Evolutionary conservation across 2,329 filamentous ascomycete genomes (phyloP).

Genomic region (Ramularia endophylla): DNA sequence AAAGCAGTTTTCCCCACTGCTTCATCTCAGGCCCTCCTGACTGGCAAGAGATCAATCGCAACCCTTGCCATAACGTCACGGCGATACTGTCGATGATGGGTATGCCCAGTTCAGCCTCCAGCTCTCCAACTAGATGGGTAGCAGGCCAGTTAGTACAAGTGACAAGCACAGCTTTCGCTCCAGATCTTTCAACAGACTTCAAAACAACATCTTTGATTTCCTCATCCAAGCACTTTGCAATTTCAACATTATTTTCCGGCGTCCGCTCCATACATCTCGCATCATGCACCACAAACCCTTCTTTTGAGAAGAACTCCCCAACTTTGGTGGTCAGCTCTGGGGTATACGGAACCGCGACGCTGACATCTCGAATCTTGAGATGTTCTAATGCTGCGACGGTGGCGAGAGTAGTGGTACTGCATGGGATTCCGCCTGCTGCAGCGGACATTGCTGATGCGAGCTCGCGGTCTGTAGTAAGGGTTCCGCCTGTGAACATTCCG

Average conservation of each 20-base stretch:
- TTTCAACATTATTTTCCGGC: slow-evolving; percentile 16
- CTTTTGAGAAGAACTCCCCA: slow-evolving; percentile 12
- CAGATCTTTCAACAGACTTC: slow-evolving; percentile 18
- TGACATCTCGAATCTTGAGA: slow-evolving; percentile 10
- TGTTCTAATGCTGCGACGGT: slow-evolving; percentile 15
- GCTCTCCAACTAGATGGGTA: slow-evolving; percentile 24
- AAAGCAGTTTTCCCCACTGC: slow-evolving; percentile 17
- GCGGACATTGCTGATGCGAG: slow-evolving; percentile 13
- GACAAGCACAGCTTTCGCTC: slow-evolving; percentile 28
- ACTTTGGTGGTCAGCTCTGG: slow-evolving; percentile 13
- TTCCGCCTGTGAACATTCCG: slow-evolving; percentile 27
- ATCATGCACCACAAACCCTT: slow-evolving; percentile 11
- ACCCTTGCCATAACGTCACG: slow-evolving; percentile 31
- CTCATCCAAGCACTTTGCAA: slow-evolving; percentile 10
- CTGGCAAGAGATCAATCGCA: slow-evolving; percentile 11
- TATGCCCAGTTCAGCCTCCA: slow-evolving; percentile 27
- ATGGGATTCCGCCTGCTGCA: slow-evolving; percentile 15
- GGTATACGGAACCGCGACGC: slow-evolving; percentile 19
- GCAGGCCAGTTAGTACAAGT: slow-evolving; percentile 32
- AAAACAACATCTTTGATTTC: slow-evolving; percentile 26
- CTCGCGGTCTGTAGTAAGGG: slow-evolving; percentile 8
- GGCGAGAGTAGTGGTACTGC: slow-evolving; percentile 21
- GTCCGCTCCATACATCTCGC: slow-evolving; percentile 8
- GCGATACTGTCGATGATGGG: slow-evolving; percentile 31
- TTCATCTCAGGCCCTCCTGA: slow-evolving; percentile 1